These are phyloP conservation scores for Grifola frondosa DNA, from an alignment of 1,284 basidiomycete species.

Conservation along the genomic window DNA sequence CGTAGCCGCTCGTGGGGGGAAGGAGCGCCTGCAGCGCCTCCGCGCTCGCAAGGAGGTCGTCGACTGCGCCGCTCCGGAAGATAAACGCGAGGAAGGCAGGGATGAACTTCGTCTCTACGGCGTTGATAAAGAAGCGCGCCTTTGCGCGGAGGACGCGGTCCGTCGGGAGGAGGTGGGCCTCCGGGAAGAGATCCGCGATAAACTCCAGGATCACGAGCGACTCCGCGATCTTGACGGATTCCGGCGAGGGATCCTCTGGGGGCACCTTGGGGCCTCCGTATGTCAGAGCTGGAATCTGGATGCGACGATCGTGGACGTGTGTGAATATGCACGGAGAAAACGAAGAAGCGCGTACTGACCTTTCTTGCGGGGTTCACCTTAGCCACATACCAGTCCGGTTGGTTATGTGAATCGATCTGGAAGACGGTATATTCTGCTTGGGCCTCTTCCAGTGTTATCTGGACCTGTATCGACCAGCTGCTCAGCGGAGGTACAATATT, in stretches of 20 bases:
- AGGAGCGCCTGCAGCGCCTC: slow-evolving; percentile 4
- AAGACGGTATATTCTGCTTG: slow-evolving; percentile 3
- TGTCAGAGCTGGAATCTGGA: slow-evolving; percentile 47
- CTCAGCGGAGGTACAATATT: too few relatives aligned
- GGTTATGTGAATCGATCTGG: slow-evolving; percentile 20
- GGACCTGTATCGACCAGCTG: too few relatives aligned
- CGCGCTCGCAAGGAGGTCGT: slow-evolving; percentile 35
- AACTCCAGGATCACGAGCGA: slow-evolving; percentile 60
- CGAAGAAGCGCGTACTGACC: too few relatives aligned
- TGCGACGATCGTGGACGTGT: too few relatives aligned
- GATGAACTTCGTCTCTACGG: slow-evolving; percentile 42
- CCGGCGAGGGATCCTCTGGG: slow-evolving; percentile 38
- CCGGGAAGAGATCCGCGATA: slow-evolving; percentile 28
- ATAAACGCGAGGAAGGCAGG: slow-evolving; percentile 30
- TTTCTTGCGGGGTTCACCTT: slow-evolving; percentile 32
- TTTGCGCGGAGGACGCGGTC: slow-evolving; percentile 9
- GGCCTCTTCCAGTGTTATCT: slow-evolving; percentile 2
- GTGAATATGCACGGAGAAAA: too few relatives aligned
- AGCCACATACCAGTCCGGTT: slow-evolving; percentile 29
- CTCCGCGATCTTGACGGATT: slow-evolving; percentile 49
- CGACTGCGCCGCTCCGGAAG: slow-evolving; percentile 38
- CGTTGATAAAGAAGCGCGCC: slow-evolving; percentile 32
- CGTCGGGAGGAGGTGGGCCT: slow-evolving; percentile 11
- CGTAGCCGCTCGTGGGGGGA: slow-evolving; percentile 19
- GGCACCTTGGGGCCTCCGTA: slow-evolving; percentile 53